Conservation (phyloP, 345 rosid genomes). For the Noccaea bulbosa region DNA sequence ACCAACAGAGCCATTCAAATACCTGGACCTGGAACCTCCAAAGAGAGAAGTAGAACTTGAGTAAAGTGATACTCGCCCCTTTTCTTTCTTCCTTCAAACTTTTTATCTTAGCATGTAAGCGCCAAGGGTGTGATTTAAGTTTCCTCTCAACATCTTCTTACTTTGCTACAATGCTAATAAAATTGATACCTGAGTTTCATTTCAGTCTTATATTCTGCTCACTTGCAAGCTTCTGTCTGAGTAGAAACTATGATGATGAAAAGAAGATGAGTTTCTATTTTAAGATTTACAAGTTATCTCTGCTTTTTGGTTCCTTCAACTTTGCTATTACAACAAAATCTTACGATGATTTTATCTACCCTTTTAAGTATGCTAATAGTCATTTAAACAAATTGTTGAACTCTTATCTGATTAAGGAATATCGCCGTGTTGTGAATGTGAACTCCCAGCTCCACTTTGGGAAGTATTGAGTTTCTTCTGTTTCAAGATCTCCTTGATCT, state of each 20-base stretch:
- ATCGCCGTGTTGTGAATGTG: slow-evolving; percentile 35
- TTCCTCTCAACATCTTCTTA: slow-evolving; percentile 20
- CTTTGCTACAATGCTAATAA: slow-evolving; percentile 29
- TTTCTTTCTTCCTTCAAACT: neutral
- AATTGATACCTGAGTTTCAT: slow-evolving; percentile 25
- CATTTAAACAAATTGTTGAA: slow-evolving; percentile 18
- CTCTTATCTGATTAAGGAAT: slow-evolving; percentile 26
- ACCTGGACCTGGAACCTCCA: slow-evolving; percentile 82
- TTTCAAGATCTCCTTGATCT: slow-evolving; percentile 61
- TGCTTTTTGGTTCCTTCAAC: slow-evolving; percentile 25
- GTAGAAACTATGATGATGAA: neutral
- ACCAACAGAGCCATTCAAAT: slow-evolving; percentile 81
- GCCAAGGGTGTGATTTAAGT: slow-evolving; percentile 19
- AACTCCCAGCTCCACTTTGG: slow-evolving; percentile 51
- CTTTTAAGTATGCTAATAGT: slow-evolving; percentile 35
- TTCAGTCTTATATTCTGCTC: neutral
- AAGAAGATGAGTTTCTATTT: slow-evolving; percentile 2
- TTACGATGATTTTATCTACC: slow-evolving; percentile 22
- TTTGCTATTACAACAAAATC: slow-evolving; percentile 45
- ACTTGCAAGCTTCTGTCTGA: slow-evolving; percentile 31
- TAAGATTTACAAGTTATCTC: slow-evolving; percentile 25
- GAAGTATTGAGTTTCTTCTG: slow-evolving; percentile 52
- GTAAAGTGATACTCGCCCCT: slow-evolving; percentile 39
- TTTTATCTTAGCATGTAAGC: slow-evolving; percentile 29
- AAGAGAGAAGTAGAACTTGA: slow-evolving; percentile 72